Conservation (phyloP, 2,329 filamentous ascomycete species). For the Sarocladium oryzae region DNA sequence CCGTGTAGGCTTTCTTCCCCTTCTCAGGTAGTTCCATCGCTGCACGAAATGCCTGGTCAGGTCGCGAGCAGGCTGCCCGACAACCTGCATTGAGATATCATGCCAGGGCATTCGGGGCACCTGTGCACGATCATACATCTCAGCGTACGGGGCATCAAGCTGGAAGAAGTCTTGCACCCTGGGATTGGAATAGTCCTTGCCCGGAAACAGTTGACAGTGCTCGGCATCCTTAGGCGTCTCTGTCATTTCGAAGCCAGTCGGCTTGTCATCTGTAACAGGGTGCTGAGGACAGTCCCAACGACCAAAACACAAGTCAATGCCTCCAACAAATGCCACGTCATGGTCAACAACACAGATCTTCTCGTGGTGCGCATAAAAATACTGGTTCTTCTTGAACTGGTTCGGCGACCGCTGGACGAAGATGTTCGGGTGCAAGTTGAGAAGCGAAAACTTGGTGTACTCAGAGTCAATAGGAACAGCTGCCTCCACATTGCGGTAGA, state of each 20-base stretch:
- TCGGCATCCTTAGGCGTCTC: slow-evolving; percentile 77
- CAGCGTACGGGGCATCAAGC: slow-evolving; percentile 89
- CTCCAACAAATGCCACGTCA: slow-evolving; percentile 89
- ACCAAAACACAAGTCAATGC: slow-evolving; percentile 93
- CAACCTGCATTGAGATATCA: slow-evolving; percentile 95
- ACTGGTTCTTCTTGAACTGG: slow-evolving; percentile 97
- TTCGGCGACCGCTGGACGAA: slow-evolving; percentile 96
- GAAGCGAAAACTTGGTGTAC: slow-evolving; percentile 92
- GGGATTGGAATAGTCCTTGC: slow-evolving; percentile 97
- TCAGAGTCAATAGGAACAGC: slow-evolving; percentile 97
- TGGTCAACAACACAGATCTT: slow-evolving; percentile 97
- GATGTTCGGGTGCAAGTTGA: slow-evolving; percentile 93
- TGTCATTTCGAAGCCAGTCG: slow-evolving; percentile 83
- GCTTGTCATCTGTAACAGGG: slow-evolving; percentile 82
- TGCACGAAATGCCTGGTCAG: slow-evolving; percentile 95
- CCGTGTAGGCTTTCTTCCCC: slow-evolving; percentile 85
- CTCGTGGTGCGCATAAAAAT: slow-evolving; percentile 98
- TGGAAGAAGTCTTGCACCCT: slow-evolving; percentile 92
- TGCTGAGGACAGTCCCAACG: slow-evolving; percentile 97
- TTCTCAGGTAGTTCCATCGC: slow-evolving; percentile 93
- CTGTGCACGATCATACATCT: slow-evolving; percentile 93
- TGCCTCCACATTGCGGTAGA: slow-evolving; percentile 96
- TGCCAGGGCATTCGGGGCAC: slow-evolving; percentile 98
- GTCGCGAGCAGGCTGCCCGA: slow-evolving; percentile 91
- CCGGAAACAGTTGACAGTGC: slow-evolving; percentile 92